Percentiles rank a stretch among this genome's conserved stretches.
phyloP scores from a whole-genome alignment of 768 basidiomycete genomes.

The Termitomyces sp. region DNA sequence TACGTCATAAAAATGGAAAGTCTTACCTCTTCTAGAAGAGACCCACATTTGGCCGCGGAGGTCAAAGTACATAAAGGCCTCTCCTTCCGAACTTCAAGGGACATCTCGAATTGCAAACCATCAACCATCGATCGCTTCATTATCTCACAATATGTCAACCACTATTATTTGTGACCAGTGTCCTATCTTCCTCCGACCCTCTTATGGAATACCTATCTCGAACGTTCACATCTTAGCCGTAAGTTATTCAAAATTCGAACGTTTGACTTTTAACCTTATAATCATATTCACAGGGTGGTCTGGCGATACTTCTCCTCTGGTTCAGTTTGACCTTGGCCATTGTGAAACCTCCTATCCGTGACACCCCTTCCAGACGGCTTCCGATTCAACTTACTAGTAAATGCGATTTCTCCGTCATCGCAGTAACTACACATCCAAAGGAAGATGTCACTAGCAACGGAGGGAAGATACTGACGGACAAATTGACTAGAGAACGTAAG shows the following conservation, averaged over 20 bases:
- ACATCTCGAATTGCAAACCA: neutral
- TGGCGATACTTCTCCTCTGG: neutral
- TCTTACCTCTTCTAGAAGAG: neutral
- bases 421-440: neutral
- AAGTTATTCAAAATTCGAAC: neutral
- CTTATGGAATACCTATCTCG: neutral
- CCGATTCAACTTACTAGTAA: neutral
- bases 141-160: neutral
- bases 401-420: neutral
- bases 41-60: neutral
- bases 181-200: neutral
- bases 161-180: neutral
- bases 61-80: neutral
- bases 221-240: neutral
- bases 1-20: slow-evolving; percentile 4
- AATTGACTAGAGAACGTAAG: neutral
- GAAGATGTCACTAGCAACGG: neutral
- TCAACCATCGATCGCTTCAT: neutral
- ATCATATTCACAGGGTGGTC: neutral
- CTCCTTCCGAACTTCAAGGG: neutral
- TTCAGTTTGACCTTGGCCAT: slow-evolving; percentile 1
- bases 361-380: neutral
- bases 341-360: slow-evolving; percentile 3
- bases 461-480: neutral
- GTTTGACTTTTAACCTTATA: neutral